phyloP scores from a whole-genome alignment of 768 basidiomycete genomes.

The Termitomyces sp. region DNA sequence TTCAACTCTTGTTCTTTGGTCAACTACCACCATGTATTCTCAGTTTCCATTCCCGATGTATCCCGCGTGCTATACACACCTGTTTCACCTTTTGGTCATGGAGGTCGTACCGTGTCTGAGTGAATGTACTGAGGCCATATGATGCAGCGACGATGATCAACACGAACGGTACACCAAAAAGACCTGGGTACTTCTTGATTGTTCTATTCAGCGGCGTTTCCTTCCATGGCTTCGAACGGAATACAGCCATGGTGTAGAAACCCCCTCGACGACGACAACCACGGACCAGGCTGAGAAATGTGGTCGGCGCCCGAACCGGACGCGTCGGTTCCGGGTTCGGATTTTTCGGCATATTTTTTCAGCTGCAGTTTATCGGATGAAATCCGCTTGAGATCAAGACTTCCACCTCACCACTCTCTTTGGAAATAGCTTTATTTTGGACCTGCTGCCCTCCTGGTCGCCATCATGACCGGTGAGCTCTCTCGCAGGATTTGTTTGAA shows the following conservation, averaged over 20 bases:
- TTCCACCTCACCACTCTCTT: not conserved
- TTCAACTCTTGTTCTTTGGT: conserved; percentile 75
- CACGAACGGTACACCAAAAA: conserved; percentile 87
- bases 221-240: conserved; percentile 24
- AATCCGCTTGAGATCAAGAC: not conserved
- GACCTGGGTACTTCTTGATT: conserved; percentile 54
- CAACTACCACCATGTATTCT: conserved; percentile 33
- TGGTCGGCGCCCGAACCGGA: not conserved
- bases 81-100: conserved; percentile 75
- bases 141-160: conserved; percentile 81
- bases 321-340: conserved; percentile 1
- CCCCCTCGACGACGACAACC: not conserved
- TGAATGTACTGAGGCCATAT: conserved; percentile 76
- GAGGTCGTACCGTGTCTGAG: conserved; percentile 87
- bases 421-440: not conserved
- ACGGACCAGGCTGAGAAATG: not conserved
- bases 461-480: conserved; percentile 5
- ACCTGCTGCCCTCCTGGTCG: not conserved
- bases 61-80: conserved; percentile 28
- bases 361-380: not conserved
- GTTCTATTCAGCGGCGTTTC: conserved; percentile 30
- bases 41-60: not conserved
- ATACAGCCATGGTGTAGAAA: conserved; percentile 37
- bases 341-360: conserved; percentile 2
- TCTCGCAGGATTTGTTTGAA: not conserved